phyloP scores from a whole-genome alignment of 495 filamentous ascomycete genomes.

The Aspergillus homomorphus region DNA sequence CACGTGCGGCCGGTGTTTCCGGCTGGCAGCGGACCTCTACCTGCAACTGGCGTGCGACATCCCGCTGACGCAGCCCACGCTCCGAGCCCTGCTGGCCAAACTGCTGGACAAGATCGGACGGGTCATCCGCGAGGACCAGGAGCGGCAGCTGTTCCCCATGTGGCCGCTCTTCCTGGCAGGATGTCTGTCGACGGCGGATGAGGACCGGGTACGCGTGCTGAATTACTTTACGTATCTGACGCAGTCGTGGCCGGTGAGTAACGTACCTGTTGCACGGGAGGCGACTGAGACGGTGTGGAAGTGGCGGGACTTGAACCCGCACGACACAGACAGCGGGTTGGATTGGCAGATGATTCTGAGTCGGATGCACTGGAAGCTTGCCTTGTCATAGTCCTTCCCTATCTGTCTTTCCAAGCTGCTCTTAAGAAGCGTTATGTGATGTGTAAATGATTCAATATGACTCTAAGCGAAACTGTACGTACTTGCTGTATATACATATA shows the following conservation, averaged over 20 bases:
- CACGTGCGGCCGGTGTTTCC: conserved; percentile 6
- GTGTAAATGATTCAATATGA: no score
- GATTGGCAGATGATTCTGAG: conserved; percentile 6
- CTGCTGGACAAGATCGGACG: neutral
- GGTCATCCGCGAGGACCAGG: conserved; percentile 7
- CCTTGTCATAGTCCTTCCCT: neutral
- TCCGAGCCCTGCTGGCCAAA: neutral
- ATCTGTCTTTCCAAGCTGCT: neutral
- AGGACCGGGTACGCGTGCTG: conserved; percentile 2
- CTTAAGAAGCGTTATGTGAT: neutral
- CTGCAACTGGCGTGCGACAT: conserved; percentile 6
- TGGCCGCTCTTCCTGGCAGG: conserved; percentile 9
- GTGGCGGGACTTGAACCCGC: conserved; percentile 12
- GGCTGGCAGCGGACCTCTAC: conserved; percentile 3
- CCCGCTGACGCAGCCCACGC: neutral
- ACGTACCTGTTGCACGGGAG: conserved; percentile 4
- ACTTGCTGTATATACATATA: no score
- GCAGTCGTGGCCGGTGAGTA: conserved; percentile 3
- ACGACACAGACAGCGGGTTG: neutral
- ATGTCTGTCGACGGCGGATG: conserved; percentile 2
- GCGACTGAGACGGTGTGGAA: conserved; percentile 22
- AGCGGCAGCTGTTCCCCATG: conserved; percentile 7
- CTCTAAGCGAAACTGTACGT: no score
- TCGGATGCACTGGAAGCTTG: conserved; percentile 6
- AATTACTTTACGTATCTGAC: conserved; percentile 3